Evolutionary conservation across 352 stramenopile genomes (phyloP).

Genomic region (Pythium folliculosum): DNA sequence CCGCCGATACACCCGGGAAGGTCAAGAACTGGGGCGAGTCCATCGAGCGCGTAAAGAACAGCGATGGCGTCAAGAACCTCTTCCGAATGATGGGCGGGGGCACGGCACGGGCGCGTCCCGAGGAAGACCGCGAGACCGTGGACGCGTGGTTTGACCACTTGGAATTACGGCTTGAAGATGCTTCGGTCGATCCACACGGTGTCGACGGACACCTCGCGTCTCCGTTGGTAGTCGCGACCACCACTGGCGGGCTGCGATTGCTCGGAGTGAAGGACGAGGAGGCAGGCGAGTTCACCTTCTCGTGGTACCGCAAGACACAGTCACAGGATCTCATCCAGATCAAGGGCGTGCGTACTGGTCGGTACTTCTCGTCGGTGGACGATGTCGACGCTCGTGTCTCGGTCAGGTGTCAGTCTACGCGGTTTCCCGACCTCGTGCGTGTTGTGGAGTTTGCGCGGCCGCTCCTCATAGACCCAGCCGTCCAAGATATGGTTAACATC

Average conservation of each 20-base stretch:
- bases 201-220: slow-evolving; percentile 37
- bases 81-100: slow-evolving; percentile 65
- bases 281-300: slow-evolving; percentile 52
- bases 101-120: slow-evolving; percentile 36
- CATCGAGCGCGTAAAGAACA: slow-evolving; percentile 66
- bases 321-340: slow-evolving; percentile 66
- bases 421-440: slow-evolving; percentile 57
- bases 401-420: slow-evolving; percentile 61
- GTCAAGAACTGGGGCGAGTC: slow-evolving; percentile 41
- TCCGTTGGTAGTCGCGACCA: slow-evolving; percentile 50
- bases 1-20: slow-evolving; percentile 34
- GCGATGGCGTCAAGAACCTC: slow-evolving; percentile 74
- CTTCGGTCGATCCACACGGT: slow-evolving; percentile 16
- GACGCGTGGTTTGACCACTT: slow-evolving; percentile 63
- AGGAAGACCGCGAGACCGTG: slow-evolving; percentile 66
- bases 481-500: slow-evolving; percentile 72
- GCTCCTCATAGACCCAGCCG: slow-evolving; percentile 58
- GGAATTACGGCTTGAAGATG: slow-evolving; percentile 49
- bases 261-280: slow-evolving; percentile 69
- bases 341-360: slow-evolving; percentile 50
- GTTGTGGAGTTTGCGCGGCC: slow-evolving; percentile 53
- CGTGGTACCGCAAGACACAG: slow-evolving; percentile 69
- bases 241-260: slow-evolving; percentile 39
- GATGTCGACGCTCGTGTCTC: slow-evolving; percentile 63
- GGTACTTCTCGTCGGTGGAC: slow-evolving; percentile 73